Base-by-base conservation (phyloP, 345 rosid species). In the Cardamine resedifolia region DNA sequence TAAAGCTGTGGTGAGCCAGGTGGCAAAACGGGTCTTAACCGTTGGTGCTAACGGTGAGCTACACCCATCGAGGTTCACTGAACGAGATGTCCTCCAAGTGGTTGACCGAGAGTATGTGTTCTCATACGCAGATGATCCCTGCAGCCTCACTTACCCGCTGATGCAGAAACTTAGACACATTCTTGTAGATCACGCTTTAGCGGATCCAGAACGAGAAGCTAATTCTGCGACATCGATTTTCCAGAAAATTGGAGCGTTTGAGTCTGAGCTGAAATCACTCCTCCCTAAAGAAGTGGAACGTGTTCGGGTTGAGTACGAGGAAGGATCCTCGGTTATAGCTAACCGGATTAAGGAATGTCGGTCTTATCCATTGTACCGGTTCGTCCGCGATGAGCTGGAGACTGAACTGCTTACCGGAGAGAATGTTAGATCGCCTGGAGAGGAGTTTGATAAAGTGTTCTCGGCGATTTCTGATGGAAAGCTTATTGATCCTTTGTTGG, bases 101-200 rank as follows among this genome's bases (percentile, higher is more conserved):
- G 96, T 88, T 4, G 97, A 91, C 19, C 71, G 83, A 11, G 92
- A 90, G 60, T 49, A 87, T 5, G 83, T 85, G 30, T 87, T 87
- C 34, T 75, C 96, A 3, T 91, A 88, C 28, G 59, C 68, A 5
- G 97, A 91, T 73, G 97, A 91, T 21, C 90, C 90, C 0, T 91
- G 97, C 79, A 85, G 89, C 53, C 78, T 80, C 3, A 82, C 83
- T 0, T 85, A 91, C 47, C 97, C 97, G 10, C 68, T 91, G 72
- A 84, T 84, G 92, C 89, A 87, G 69, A 91, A 87, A 65, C 85
- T 91, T 39, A 82, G 97, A 53, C 96, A 88, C 56, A 81, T 85
- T 5, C 79, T 91, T 4, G 96, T 91, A 0, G 97, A 88, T 12
- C 84, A 86, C 16, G 96, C 92, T 38, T 43, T 88, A 78, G 66